These are phyloP conservation scores for Hanseniaspora occidentalis DNA, from an alignment of 805 yeast genomes.

Conservation along the genomic window DNA sequence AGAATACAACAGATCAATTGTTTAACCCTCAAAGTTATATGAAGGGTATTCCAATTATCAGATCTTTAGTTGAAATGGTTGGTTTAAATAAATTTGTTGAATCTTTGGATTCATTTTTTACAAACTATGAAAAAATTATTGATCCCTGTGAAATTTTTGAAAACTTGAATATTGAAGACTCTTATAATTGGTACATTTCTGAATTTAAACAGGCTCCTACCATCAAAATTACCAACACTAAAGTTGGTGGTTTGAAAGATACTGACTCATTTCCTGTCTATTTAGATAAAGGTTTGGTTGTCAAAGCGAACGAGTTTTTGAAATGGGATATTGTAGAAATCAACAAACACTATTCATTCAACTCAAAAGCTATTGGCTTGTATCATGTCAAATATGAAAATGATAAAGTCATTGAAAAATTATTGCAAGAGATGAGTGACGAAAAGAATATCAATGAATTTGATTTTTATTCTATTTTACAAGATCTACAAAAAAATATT, in stretches of 20 bases:
- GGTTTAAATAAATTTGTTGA: constrained; percentile 14
- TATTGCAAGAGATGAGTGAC: constrained; percentile 3
- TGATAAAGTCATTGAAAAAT: constrained; percentile 13
- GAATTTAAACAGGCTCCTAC: background rate
- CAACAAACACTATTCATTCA: constrained; percentile 12
- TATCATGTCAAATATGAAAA: constrained; percentile 36
- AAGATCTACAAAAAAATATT: constrained; percentile 23
- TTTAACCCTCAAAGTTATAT: constrained; percentile 21
- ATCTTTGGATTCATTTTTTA: constrained; percentile 12
- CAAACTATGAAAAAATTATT: constrained; percentile 12
- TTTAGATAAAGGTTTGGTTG: background rate
- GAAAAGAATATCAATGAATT: constrained; percentile 14
- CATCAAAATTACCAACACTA: background rate
- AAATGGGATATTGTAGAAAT: constrained; percentile 12
- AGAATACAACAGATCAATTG: constrained; percentile 14
- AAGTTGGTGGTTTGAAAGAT: background rate
- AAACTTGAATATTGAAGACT: constrained; percentile 10
- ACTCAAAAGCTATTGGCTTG: constrained; percentile 27
- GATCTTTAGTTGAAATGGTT: constrained; percentile 17
- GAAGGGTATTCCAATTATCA: constrained; percentile 21
- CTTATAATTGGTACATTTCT: background rate
- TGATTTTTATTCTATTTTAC: constrained; percentile 23
- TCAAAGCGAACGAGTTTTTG: constrained; percentile 5
- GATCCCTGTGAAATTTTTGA: constrained; percentile 23
- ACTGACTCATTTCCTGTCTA: constrained; percentile 30